Conservation (phyloP, 257 asterid genomes). For the Craterostigma plantagineum region DNA sequence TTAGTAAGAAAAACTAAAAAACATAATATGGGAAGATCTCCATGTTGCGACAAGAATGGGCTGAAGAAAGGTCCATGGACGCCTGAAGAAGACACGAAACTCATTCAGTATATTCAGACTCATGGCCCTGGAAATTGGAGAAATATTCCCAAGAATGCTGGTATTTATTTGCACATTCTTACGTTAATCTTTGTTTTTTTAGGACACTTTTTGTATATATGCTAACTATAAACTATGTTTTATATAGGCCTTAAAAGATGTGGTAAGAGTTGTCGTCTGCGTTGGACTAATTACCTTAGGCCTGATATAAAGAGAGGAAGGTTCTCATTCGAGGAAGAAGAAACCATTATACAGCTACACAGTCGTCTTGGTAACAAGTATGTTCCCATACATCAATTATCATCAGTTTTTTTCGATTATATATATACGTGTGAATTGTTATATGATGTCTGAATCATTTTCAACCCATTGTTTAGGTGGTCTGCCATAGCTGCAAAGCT, state of each 20-base stretch:
- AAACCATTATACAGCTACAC: constrained; percentile 2
- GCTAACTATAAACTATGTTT: too few relatives aligned
- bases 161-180: neutral
- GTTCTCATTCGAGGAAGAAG: constrained; percentile 1
- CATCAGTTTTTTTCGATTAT: too few relatives aligned
- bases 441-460: too few relatives aligned
- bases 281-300: constrained; percentile 3
- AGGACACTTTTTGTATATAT: too few relatives aligned
- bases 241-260: constrained; percentile 1
- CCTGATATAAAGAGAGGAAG: constrained; percentile 6
- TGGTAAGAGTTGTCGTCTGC: constrained; percentile 6
- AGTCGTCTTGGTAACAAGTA: constrained; percentile 2
- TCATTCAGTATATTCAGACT: neutral
- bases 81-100: neutral
- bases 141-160: neutral
- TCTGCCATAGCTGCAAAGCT: constrained; percentile 1
- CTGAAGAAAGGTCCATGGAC: constrained; percentile 5
- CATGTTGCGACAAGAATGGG: constrained; percentile 1
- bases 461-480: neutral
- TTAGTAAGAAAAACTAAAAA: too few relatives aligned
- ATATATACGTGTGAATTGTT: neutral
- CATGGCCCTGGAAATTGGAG: constrained; percentile 5
- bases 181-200: too few relatives aligned
- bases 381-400: neutral
- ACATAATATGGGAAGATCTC: constrained; percentile 4